phyloP scores from a whole-genome alignment of 23 red algal species.

The Gracilaria domingensis region DNA sequence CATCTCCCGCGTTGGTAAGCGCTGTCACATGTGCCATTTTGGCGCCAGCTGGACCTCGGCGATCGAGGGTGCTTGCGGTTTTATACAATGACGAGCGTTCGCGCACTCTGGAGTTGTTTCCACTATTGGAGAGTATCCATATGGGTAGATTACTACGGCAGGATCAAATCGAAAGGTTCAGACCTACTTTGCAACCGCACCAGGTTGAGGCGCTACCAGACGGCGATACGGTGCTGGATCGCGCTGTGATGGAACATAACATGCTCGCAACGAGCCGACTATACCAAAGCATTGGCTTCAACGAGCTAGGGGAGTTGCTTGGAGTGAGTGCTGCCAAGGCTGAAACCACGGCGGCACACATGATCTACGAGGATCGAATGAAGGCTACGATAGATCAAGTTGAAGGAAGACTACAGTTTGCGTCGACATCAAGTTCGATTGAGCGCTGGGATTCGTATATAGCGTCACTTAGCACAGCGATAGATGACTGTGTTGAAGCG shows the following conservation, averaged over 20 bases:
- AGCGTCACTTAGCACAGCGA: conserved; percentile 50
- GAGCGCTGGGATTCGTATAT: conserved; percentile 83
- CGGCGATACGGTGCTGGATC: conserved; percentile 81
- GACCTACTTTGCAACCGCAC: conserved; percentile 59
- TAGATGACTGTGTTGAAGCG: conserved; percentile 79
- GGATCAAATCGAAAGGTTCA: conserved; percentile 69
- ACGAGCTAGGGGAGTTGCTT: conserved; percentile 78
- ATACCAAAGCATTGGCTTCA: conserved; percentile 82
- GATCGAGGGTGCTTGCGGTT: conserved; percentile 80
- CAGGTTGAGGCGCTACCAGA: conserved; percentile 48
- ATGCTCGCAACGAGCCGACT: conserved; percentile 72
- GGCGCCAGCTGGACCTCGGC: conserved; percentile 85
- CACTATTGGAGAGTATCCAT: conserved; percentile 83
- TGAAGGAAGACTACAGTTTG: conserved; percentile 79
- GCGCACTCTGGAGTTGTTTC: conserved; percentile 55
- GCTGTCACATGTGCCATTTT: conserved; percentile 90
- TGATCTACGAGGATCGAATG: conserved; percentile 89
- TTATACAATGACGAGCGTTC: conserved; percentile 89
- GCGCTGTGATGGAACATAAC: conserved; percentile 88
- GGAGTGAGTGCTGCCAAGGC: conserved; percentile 63
- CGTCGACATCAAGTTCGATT: conserved; percentile 36
- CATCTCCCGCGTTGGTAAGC: conserved; percentile 47
- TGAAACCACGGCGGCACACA: conserved; percentile 65
- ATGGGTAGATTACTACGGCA: conserved; percentile 70
- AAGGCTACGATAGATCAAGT: conserved; percentile 86